Evolutionary conservation across 257 asterid genomes (phyloP), one percentile per base, ranked within the genome.

Genomic region (Scutellaria barbata): DNA sequence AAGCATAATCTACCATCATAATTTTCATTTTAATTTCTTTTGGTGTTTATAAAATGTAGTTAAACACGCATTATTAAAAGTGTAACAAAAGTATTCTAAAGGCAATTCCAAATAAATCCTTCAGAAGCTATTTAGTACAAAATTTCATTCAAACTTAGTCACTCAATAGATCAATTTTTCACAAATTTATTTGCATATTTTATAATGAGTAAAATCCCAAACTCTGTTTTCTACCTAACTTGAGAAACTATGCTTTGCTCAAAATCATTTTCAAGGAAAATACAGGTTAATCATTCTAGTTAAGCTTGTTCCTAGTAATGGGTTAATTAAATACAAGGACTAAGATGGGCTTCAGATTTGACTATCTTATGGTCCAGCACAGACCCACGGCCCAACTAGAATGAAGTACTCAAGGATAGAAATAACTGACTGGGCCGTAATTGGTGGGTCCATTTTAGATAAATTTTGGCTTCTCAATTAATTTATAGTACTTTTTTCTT

Each of bases 281-380:
- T 1, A 30, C 35, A 30, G 2, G 35, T 30, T 30, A 0, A 47
- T 47, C 12, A 42, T 7, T 42, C 10, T 42, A 42, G 6, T 41
- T 46, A 46, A 46, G 16, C 16, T 46, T 46, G 16, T 12, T 46
- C 52, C 3, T 12, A 16, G 52, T 46, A 46, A 46, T 13, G 52
- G 52, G 16, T 10, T 10, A 46, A 46, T 11, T 46, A 46, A 25
- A 68, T 35, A 1, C 1, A 37, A 18, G 41, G 53, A 52, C 17
- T 18, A 53, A 52, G 17, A 52, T 68, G 73, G 73, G 63, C 63
- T 12, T 51, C 13, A 10, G 53, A 46, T 10, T 8, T 47, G 37
- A 50, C 16, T n/a, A 10, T 3, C 25, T 50, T 10, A 33, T 48
- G 71, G 6, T 25, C 43, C 71, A 50, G 60, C 53, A 3, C 50